Percentiles rank a stretch among this genome's conserved stretches.
These are phyloP conservation scores for Stipa capillata DNA, from an alignment of 176 grass and related monocot genomes.

Conservation along the genomic window DNA sequence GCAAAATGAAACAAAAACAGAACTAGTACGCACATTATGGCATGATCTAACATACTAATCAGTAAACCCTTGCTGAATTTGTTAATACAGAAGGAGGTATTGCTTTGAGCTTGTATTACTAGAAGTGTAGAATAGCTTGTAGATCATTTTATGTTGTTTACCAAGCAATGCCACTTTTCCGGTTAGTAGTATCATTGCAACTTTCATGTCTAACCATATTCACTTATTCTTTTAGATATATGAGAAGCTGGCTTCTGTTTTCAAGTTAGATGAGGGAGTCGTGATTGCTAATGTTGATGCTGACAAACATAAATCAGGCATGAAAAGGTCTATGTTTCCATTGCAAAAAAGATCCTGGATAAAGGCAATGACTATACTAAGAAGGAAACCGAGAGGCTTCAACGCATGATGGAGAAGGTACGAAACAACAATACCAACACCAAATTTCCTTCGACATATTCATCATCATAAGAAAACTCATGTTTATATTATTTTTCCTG, in stretches of 20 bases:
- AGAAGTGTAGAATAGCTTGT: background rate
- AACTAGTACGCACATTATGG: no score
- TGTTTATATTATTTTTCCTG: background rate
- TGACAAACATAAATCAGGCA: constrained; percentile 63
- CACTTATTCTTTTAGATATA: no score
- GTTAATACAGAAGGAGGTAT: constrained; percentile 83
- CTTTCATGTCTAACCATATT: constrained; percentile 4
- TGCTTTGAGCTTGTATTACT: background rate
- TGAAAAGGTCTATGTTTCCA: constrained; percentile 64
- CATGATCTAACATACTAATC: no score
- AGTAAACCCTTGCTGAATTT: constrained; percentile 69
- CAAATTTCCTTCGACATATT: background rate
- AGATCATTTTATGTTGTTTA: background rate
- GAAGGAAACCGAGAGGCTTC: no score
- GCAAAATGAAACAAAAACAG: no score
- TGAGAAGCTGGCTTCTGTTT: no score
- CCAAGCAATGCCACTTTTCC: background rate
- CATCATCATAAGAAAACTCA: background rate
- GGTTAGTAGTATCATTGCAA: background rate
- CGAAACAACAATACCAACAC: background rate
- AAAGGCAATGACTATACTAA: constrained; percentile 57
- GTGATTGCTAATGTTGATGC: no score
- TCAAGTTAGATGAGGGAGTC: no score
- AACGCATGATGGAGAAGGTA: constrained; percentile 77
- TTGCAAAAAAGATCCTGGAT: constrained; percentile 50